A percentile compares a stretch with the other conserved stretches of the same genome.
These are phyloP conservation scores for Aspergillus biplanus DNA, from an alignment of 495 filamentous ascomycete species.

Conservation along the genomic window DNA sequence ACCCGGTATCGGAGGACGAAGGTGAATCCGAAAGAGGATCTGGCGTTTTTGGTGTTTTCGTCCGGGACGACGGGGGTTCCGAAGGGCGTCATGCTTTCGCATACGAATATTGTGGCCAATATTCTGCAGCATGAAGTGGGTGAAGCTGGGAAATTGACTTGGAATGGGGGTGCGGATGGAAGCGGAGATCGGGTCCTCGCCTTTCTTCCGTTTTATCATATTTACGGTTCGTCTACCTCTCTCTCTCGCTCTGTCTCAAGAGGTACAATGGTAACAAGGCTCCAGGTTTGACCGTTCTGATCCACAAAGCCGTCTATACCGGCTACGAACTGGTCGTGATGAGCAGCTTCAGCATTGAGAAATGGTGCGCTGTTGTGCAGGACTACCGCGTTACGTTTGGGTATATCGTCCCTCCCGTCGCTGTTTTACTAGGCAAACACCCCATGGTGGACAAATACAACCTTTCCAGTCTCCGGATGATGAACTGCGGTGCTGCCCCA, in stretches of 20 bases:
- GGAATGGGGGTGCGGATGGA: conserved; percentile 62
- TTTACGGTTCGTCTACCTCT: conserved; percentile 64
- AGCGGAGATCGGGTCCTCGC: conserved; percentile 75
- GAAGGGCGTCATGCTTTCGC: conserved; percentile 90
- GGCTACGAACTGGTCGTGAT: conserved; percentile 78
- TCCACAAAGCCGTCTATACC: conserved; percentile 65
- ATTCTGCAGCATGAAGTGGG: conserved; percentile 55
- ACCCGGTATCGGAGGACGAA: conserved; percentile 50
- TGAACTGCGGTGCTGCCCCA: conserved; percentile 90
- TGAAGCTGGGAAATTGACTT: conserved; percentile 63
- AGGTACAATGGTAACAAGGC: conserved; percentile 48
- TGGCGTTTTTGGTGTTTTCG: conserved; percentile 77
- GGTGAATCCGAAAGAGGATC: conserved; percentile 49
- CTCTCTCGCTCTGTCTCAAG: too few relatives aligned
- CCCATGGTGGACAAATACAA: conserved; percentile 79
- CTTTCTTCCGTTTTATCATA: conserved; percentile 93
- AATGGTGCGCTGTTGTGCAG: conserved; percentile 77
- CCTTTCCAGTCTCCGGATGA: conserved; percentile 75
- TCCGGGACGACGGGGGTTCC: conserved; percentile 89
- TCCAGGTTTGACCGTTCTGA: conserved; percentile 64
- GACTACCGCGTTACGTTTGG: conserved; percentile 73
- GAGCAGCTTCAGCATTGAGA: conserved; percentile 80
- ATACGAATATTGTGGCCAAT: conserved; percentile 82
- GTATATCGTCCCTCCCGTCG: conserved; percentile 85
- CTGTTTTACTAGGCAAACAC: conserved; percentile 79